Evolutionary conservation across 2,329 filamentous ascomycete genomes (phyloP).

Genomic region (Fusarium sp.): DNA sequence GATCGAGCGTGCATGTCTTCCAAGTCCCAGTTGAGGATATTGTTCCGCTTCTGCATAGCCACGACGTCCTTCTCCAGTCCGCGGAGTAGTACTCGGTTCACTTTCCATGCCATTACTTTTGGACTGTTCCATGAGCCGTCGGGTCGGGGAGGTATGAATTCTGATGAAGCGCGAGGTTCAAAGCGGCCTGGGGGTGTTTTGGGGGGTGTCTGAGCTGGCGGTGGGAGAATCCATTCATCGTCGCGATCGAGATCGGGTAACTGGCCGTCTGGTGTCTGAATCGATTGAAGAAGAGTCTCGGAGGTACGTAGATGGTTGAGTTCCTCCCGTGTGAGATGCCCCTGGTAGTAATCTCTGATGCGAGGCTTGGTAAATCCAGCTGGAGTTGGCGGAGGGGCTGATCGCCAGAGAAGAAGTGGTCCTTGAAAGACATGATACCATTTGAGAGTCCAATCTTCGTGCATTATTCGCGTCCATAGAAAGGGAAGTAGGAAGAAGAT

Average conservation of each 20-base stretch:
- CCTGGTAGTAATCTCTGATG: conserved; percentile 60
- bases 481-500: conserved; percentile 62
- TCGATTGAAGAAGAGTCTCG: conserved; percentile 47
- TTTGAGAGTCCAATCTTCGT: conserved; percentile 61
- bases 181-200: conserved; percentile 18
- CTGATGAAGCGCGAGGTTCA: conserved; percentile 12
- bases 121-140: conserved; percentile 53
- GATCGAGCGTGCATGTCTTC: conserved; percentile 63
- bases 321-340: conserved; percentile 58
- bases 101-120: conserved; percentile 51
- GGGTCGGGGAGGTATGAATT: conserved; percentile 47
- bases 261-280: conserved; percentile 43
- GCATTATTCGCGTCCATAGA: conserved; percentile 59
- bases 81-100: conserved; percentile 54
- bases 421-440: conserved; percentile 59
- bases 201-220: conserved; percentile 40
- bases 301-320: conserved; percentile 51
- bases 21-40: conserved; percentile 60
- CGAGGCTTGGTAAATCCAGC: conserved; percentile 53
- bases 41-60: conserved; percentile 55
- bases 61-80: conserved; percentile 61
- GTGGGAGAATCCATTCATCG: conserved; percentile 46
- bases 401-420: conserved; percentile 55
- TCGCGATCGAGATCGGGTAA: conserved; percentile 43
- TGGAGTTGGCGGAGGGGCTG: conserved; percentile 48